Evolutionary conservation across 1,139 yeast species (phyloP), one percentile per base, ranked within the genome.

Genomic region (Taphrina deformans): DNA sequence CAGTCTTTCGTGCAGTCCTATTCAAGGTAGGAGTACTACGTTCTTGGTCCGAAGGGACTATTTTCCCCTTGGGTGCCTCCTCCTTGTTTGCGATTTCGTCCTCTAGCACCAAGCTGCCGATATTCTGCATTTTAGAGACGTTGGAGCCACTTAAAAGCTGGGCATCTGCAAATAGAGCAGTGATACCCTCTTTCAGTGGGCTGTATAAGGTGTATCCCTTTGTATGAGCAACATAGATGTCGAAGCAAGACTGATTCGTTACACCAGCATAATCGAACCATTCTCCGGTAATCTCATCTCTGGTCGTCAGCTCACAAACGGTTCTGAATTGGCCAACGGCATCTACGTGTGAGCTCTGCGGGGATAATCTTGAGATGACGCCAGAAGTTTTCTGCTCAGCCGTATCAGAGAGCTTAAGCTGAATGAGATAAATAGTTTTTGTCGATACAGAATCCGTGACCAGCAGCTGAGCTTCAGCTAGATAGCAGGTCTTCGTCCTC

Each of bases 261-360:
- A 38, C 31, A 35, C 48, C 23, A 1, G 58, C 35, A 21, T 14
- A 38, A 21, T 38, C 48, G 33, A 53, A 41, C 35, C 35, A 31
- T 5, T 38, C 27, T 7, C 40, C 41, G 7, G 26, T 23, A n/a
- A 14, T n/a, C 23, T 23, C 58, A 23, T 27, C 48, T 14, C 10
- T 18, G 2, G 24, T 21, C 18, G 41, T 10, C 7, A 53, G 33
- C 16, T 40, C 58, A 23, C 31, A 7, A 3, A 53, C 12, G 6
- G 48, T 38, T 24, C 16, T 53, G 48, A 53, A 53, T 21, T 38
- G 29, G 14, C 58, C 58, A 26, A 24, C 9, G 3, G 58, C 58
- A 14, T 21, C 58, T 14, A 26, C 12, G 23, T 53, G 58, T 10
- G 58, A 53, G 21, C 48, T 38, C 24, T 53, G 45, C 21, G 48